Conservation (phyloP, 2,329 filamentous ascomycete species). For the Catunica adiposa region DNA sequence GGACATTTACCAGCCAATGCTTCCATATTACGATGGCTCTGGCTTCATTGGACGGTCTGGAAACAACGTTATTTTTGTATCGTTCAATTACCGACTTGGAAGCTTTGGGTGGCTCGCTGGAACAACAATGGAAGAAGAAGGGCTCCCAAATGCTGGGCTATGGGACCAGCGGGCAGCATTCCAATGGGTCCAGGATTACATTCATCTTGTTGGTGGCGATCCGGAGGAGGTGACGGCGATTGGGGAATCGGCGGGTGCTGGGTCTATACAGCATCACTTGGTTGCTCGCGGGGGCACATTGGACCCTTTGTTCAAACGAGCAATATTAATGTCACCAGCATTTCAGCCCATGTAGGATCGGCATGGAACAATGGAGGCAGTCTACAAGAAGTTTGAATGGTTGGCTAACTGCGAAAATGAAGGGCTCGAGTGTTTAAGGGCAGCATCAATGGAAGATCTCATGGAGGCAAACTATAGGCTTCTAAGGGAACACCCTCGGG, state of each 20-base stretch:
- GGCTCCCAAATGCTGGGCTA: conserved; percentile 27
- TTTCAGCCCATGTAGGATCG: conserved; percentile 23
- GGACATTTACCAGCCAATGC: conserved; percentile 20
- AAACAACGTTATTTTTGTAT: conserved; percentile 28
- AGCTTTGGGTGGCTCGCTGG: conserved; percentile 32
- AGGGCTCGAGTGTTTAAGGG: conserved; percentile 20
- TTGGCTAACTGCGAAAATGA: conserved; percentile 20
- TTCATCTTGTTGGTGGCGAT: conserved; percentile 31
- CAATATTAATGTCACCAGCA: conserved; percentile 23
- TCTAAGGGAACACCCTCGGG: conserved; percentile 17
- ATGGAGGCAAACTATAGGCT: conserved; percentile 19
- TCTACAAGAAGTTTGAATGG: conserved; percentile 21
- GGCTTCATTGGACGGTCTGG: conserved; percentile 22
- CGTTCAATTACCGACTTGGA: conserved; percentile 33
- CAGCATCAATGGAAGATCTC: conserved; percentile 17
- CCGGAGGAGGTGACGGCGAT: conserved; percentile 29
- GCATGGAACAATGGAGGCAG: conserved; percentile 18
- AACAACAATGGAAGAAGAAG: conserved; percentile 26
- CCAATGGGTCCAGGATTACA: conserved; percentile 32
- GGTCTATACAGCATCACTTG: conserved; percentile 33
- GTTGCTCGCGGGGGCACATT: conserved; percentile 27
- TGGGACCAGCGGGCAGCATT: conserved; percentile 30
- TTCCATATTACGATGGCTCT: conserved; percentile 25
- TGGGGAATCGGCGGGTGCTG: conserved; percentile 35
- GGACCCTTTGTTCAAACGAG: conserved; percentile 26